Base-by-base conservation (phyloP, 306 rosid species). In the Delonix regia region DNA sequence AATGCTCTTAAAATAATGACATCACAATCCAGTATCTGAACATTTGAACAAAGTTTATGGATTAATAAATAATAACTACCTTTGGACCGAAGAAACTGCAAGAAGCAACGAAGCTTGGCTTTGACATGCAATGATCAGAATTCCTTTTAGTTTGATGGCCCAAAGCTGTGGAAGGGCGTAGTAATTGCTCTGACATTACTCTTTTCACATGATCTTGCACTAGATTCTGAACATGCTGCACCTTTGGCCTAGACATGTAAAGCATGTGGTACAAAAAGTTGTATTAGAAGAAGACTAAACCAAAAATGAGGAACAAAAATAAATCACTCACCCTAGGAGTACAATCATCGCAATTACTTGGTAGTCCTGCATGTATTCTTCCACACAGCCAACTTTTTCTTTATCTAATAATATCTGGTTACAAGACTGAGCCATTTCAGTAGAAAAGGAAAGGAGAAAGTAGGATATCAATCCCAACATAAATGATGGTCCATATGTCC, bases 321-420 rank as follows among this genome's bases (percentile, higher is more conserved):
- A 70, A 72, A 72, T 7, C 28, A 82, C 88, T 69, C 61, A 94
- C 97, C 99, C 99, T 77, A 91, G 74, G 59, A 95, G 84, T 68
- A 92, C 82, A 85, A 92, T 74, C 99, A 92, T 95, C 59, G 99
- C 97, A 78, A 88, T 83, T 57, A 89, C 98, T 87, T 89, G 95
- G 88, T 92, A 91, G 67, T 77, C 90, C 78, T 83, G 95, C 99
- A 92, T 90, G 76, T 75, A 90, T 56, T 91, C 90, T 67, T 81
- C 83, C 6, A 89, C 10, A 16, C 85, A 80, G 64, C 87, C 78
- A 36, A 57, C 28, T 74, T 86, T 71, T 83, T 84, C 95, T 78
- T 68, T 86, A 83, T 92, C 97, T 65, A 95, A 81, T 83, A 84
- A 89, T 42, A 88, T 87, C 97, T 92, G 89, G 38, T 47, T 4